These are phyloP conservation scores for Musa acuminata DNA, from an alignment of 176 grass and related monocot genomes.

Conservation along the genomic window DNA sequence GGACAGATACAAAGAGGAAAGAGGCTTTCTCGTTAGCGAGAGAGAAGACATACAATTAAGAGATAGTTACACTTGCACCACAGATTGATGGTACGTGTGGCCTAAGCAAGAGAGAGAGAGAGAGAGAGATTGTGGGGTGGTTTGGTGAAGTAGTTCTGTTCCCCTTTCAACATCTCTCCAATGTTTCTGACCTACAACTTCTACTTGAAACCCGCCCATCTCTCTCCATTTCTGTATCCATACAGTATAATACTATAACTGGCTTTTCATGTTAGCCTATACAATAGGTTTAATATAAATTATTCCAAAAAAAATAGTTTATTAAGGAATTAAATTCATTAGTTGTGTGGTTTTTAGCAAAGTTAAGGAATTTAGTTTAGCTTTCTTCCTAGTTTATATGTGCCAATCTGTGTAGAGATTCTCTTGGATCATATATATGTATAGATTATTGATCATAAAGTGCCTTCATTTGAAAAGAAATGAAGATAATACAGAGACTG, in stretches of 20 bases:
- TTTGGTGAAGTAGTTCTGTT: background rate
- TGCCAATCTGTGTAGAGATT: too few species aligned
- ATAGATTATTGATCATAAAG: too few species aligned
- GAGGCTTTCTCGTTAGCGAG: background rate
- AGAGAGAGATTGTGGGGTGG: background rate
- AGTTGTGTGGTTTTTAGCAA: too few species aligned
- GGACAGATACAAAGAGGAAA: background rate
- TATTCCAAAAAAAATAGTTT: too few species aligned
- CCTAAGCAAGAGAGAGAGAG: background rate
- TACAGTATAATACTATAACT: background rate
- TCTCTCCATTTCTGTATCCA: background rate
- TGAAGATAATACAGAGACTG: too few species aligned
- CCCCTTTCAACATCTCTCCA: slow-evolving; percentile 3
- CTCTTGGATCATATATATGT: too few species aligned
- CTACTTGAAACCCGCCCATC: background rate
- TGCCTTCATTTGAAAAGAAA: too few species aligned
- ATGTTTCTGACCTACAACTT: slow-evolving; percentile 4
- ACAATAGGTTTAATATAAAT: too few species aligned
- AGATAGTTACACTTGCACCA: background rate
- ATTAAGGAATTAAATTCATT: too few species aligned
- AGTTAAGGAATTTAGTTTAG: too few species aligned
- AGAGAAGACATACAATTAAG: background rate
- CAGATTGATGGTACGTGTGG: background rate
- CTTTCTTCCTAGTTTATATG: too few species aligned
- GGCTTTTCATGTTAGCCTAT: too few species aligned